Base-by-base conservation (phyloP, 176 grass and related monocot species). In the Rhynchospora breviuscula region DNA sequence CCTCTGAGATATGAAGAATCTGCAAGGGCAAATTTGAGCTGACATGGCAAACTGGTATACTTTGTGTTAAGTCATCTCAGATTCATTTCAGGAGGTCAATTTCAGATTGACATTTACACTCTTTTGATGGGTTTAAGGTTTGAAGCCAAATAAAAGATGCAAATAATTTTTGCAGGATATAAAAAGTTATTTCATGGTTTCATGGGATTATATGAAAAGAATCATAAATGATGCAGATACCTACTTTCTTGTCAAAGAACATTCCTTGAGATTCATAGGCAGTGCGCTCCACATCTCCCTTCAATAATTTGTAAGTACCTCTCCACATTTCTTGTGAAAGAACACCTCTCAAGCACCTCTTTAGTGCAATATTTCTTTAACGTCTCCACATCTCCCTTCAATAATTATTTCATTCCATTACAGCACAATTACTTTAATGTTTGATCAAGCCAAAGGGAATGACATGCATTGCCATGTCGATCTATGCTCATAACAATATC, bases 1-100 rank as follows among this genome's bases (percentile, higher is more conserved):
- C 92, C 81, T 98, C 95, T 65, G 92, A 94, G 85, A 98, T 94
- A 72, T 94, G 95, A 58, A 98, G 87, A 88, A 98, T 98, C 95
- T 98, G 89, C 52, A 89, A 80, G 61, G 49, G 6, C 11, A 19
- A 40, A 71, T 71, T 71, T 8, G 46, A 71, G 15, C 44, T 10
- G 33, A 71, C 48, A 29, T 13, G 0, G 19, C 47, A 75, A 51
- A 26, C 52, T 19, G 19, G 71, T 51, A 52, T 8, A 75, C 11
- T n/a, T n/a, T n/a, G 25, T 75, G 71, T 75, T 52, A 75, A 47
- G n/a, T n/a, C n/a, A n/a, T n/a, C n/a, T n/a, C n/a, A n/a, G n/a
- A n/a, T n/a, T n/a, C n/a, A n/a, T n/a, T n/a, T n/a, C n/a, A n/a
- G 71, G 19, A 77, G 49, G 22, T 77, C 73, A 77, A 29, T 56